Percentiles rank a stretch among this genome's conserved stretches.
Evolutionary conservation across 805 yeast species (phyloP).

Genomic region (Nakazawaea molendinolei): DNA sequence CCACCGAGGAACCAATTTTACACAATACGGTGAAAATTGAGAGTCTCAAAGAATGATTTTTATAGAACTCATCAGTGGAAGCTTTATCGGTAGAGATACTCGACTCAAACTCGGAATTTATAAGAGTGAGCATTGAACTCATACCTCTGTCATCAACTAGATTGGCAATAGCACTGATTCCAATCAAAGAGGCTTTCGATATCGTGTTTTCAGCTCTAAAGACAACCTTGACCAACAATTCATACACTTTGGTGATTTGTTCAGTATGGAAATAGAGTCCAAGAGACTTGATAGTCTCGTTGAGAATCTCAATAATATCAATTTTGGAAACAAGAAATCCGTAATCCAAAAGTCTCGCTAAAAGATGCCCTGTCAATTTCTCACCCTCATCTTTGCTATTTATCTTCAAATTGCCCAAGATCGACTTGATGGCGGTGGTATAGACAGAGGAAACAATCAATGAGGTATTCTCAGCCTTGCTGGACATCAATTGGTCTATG

Average conservation of each 20-base stretch:
- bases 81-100: neutral
- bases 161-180: slow-evolving; percentile 28
- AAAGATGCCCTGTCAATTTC: slow-evolving; percentile 27
- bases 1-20: too few relatives aligned
- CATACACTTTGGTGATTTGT: slow-evolving; percentile 19
- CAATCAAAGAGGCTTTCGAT: slow-evolving; percentile 36
- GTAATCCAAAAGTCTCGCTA: slow-evolving; percentile 31
- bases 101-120: slow-evolving; percentile 13
- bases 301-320: slow-evolving; percentile 56
- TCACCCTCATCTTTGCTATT: slow-evolving; percentile 13
- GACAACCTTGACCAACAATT: slow-evolving; percentile 27
- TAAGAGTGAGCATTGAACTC: slow-evolving; percentile 15
- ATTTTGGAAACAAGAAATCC: slow-evolving; percentile 24
- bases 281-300: slow-evolving; percentile 46
- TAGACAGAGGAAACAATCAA: slow-evolving; percentile 42
- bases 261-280: slow-evolving; percentile 21
- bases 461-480: slow-evolving; percentile 14
- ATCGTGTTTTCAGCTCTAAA: slow-evolving; percentile 37
- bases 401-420: slow-evolving; percentile 29
- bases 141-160: slow-evolving; percentile 19
- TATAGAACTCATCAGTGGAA: slow-evolving; percentile 2
- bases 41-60: slow-evolving; percentile 7
- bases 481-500: slow-evolving; percentile 20
- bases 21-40: slow-evolving; percentile 11
- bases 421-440: slow-evolving; percentile 43